Evolutionary conservation across 148 eudicot genomes (phyloP).

Genomic region (Nyssa sinensis): DNA sequence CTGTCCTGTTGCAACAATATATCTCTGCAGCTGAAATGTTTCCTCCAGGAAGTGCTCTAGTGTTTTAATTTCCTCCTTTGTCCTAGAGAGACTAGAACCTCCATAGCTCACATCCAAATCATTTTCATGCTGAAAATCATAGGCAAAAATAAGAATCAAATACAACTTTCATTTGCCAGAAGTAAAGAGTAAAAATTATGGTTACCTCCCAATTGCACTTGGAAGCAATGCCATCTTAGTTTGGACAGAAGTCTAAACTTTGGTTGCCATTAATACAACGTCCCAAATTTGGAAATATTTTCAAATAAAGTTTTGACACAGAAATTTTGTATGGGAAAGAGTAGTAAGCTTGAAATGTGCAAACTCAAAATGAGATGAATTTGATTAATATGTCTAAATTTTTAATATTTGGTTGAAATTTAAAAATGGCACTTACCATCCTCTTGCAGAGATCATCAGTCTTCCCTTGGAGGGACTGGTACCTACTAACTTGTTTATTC

Average conservation of each 20-base stretch:
- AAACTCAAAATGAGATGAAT: background rate
- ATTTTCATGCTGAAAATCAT: slow-evolving; percentile 54
- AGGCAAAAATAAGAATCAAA: background rate
- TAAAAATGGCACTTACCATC: slow-evolving; percentile 54
- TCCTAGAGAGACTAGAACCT: slow-evolving; percentile 33
- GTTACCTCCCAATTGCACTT: no score
- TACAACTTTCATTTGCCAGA: background rate
- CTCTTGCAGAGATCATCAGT: slow-evolving; percentile 70
- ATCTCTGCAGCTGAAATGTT: slow-evolving; percentile 89
- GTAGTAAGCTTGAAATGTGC: background rate
- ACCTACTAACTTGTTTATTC: slow-evolving; percentile 76
- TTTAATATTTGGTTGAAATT: background rate
- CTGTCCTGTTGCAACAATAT: slow-evolving; percentile 90
- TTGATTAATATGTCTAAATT: background rate
- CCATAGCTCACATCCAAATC: slow-evolving; percentile 34
- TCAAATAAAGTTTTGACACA: background rate
- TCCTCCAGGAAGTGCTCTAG: slow-evolving; percentile 81
- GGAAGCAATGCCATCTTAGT: background rate
- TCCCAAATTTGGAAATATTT: background rate
- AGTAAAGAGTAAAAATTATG: no score
- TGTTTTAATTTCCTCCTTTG: slow-evolving; percentile 59
- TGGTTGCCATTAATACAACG: background rate
- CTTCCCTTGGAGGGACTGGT: slow-evolving; percentile 84
- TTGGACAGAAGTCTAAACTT: background rate
- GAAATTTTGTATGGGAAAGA: slow-evolving; percentile 2